These are phyloP conservation scores for Umbilicus rupestris DNA, from an alignment of 164 flowering plant species.

Conservation along the genomic window DNA sequence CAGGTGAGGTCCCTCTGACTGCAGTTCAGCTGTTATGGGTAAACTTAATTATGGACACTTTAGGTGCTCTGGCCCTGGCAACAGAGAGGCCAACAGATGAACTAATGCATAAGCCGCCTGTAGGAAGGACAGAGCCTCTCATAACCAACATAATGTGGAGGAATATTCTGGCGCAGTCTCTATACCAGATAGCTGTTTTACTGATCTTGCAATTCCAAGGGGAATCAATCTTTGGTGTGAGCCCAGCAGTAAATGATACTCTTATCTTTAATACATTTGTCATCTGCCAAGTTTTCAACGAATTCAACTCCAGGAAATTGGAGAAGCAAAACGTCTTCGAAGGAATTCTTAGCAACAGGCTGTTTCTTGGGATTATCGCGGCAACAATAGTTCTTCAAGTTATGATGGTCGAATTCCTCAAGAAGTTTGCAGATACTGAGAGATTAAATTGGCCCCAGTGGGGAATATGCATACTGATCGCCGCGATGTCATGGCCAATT, in stretches of 20 bases:
- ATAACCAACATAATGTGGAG: conserved; percentile 81
- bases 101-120: conserved; percentile 47
- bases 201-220: conserved; percentile 52
- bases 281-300: conserved; percentile 65
- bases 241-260: conserved; percentile 36
- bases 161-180: conserved; percentile 51
- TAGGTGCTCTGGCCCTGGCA: conserved; percentile 73
- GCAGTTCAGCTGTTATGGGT: conserved; percentile 76
- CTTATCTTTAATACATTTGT: conserved; percentile 68
- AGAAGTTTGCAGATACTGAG: conserved; percentile 52
- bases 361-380: conserved; percentile 53
- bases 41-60: conserved; percentile 70
- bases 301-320: conserved; percentile 56
- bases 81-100: conserved; percentile 64
- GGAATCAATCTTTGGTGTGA: conserved; percentile 30
- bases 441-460: conserved; percentile 38
- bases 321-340: conserved; percentile 56
- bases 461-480: conserved; percentile 38
- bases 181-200: conserved; percentile 55
- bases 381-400: conserved; percentile 48
- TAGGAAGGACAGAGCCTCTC: conserved; percentile 54
- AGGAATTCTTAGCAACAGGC: conserved; percentile 37
- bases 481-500: conserved; percentile 54
- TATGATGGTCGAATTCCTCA: conserved; percentile 63
- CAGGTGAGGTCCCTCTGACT: conserved; percentile 68